These are phyloP conservation scores for Fraxinus quadrangulata DNA, from an alignment of 257 asterid species.

Conservation along the genomic window DNA sequence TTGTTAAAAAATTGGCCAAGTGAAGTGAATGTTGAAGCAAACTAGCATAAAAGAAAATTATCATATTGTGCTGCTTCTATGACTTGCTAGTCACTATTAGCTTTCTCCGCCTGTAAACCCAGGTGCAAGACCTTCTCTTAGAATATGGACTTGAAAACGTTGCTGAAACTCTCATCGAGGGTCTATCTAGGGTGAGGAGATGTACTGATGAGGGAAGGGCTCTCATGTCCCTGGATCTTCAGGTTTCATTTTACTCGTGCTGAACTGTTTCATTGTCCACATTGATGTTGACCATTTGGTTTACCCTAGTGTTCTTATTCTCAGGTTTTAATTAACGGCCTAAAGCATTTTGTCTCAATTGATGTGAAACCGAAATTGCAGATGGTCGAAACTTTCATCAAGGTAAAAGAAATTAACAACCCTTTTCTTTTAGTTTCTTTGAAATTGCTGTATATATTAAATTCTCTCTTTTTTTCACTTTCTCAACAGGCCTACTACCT, in stretches of 20 bases:
- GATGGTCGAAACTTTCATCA: slow-evolving; percentile 86
- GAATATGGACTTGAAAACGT: slow-evolving; percentile 90
- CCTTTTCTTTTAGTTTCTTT: neutral
- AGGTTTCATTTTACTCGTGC: slow-evolving; percentile 53
- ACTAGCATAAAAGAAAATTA: neutral
- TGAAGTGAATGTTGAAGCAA: neutral
- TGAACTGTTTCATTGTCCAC: neutral
- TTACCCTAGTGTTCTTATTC: slow-evolving; percentile 16
- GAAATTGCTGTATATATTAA: neutral
- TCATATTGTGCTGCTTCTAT: slow-evolving; percentile 2
- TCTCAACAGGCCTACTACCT: slow-evolving; percentile 86
- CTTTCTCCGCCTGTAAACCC: slow-evolving; percentile 23
- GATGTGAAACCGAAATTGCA: slow-evolving; percentile 86
- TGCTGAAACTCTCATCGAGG: slow-evolving; percentile 89
- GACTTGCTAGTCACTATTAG: slow-evolving; percentile 10
- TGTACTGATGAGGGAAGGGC: slow-evolving; percentile 99
- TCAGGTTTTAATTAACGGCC: slow-evolving; percentile 94
- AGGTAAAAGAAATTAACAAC: slow-evolving; percentile 44
- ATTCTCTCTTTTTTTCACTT: neutral
- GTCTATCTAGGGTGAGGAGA: slow-evolving; percentile 89
- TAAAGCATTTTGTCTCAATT: slow-evolving; percentile 77
- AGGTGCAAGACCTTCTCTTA: slow-evolving; percentile 89
- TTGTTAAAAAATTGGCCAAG: neutral
- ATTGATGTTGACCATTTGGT: slow-evolving; percentile 19
- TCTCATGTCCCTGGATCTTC: slow-evolving; percentile 97